Evolutionary conservation across 176 grass and related monocot species (phyloP), one percentile per base, ranked within the genome.

Genomic region (Aegilops umbellulata): DNA sequence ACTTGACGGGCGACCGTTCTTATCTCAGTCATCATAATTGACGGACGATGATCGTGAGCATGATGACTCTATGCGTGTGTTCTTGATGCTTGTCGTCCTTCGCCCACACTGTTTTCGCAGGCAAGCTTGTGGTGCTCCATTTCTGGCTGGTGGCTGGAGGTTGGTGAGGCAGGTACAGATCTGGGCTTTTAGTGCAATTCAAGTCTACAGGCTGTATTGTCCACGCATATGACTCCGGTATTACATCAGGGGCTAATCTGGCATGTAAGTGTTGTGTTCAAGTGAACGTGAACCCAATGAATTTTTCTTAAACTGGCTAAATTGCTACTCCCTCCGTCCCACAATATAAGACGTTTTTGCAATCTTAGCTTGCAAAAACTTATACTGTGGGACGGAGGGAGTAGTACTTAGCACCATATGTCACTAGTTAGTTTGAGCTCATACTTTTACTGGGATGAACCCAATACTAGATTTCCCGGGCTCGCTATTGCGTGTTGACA

Each of bases 401-500:
- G n/a, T 3, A 3, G 19, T 58, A 58, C 19, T 58, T 58, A 22
- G 53, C 53, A 22, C 6, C 19, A 3, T 58, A 19, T 22, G 53
- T 22, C 17, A 58, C 53, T 58, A 22, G 19, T 58, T 58, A 58
- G 53, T 58, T 55, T 55, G 17, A 55, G 0, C 51, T 55, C 51
- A 55, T 55, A 55, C 51, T 55, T 19, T 55, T 2, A 55, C 51
- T 55, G 51, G 16, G 15, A 55, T 55, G 51, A 55, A 55, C 51
- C 17, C 5, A 55, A 55, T 20, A 58, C 53, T 0, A 22, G 22
- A 22, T 20, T 22, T 58, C 9, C 7, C 53, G 22, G 22, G 30
- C 9, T 77, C 1, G 27, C 63, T 79, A 67, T 71, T 58, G 30
- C 25, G 58, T 58, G 25, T 76, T 35, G 82, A 85, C 77, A 80